A percentile compares a stretch with the other conserved stretches of the same genome.
Conservation (phyloP, 2,329 filamentous ascomycete genomes). For the Ceratocystis huliohia region DNA sequence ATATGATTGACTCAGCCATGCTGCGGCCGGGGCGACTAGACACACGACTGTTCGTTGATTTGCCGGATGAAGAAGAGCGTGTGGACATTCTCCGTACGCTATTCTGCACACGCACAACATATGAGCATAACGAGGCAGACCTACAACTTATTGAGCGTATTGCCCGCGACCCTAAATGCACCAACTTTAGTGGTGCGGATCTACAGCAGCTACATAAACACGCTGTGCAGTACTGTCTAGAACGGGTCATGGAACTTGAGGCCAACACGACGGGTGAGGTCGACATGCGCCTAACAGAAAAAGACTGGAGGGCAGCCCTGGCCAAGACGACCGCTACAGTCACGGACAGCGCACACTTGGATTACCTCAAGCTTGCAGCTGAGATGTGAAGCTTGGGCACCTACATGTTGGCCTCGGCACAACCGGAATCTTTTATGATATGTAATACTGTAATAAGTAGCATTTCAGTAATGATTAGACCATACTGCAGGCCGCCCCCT, state of each 20-base stretch:
- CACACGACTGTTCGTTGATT: conserved; percentile 75
- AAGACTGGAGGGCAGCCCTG: conserved; percentile 44
- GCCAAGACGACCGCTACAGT: conserved; percentile 39
- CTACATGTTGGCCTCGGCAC: conserved; percentile 24
- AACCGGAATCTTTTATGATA: neutral
- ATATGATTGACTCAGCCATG: conserved; percentile 95
- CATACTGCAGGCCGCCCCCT: neutral
- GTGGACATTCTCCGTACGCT: conserved; percentile 72
- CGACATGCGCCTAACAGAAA: conserved; percentile 28
- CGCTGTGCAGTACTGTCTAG: conserved; percentile 38
- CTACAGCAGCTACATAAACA: conserved; percentile 38
- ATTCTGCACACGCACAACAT: conserved; percentile 37
- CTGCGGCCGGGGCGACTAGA: conserved; percentile 81
- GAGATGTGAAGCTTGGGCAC: conserved; percentile 15
- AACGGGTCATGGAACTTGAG: conserved; percentile 28
- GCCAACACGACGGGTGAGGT: conserved; percentile 25
- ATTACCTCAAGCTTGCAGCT: conserved; percentile 16
- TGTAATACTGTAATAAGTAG: conserved; percentile 3
- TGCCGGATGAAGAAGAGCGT: conserved; percentile 66
- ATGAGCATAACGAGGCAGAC: conserved; percentile 34
- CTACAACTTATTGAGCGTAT: conserved; percentile 46
- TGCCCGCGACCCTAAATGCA: conserved; percentile 54
- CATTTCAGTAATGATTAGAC: neutral
- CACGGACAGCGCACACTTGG: conserved; percentile 29
- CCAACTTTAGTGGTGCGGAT: conserved; percentile 62